Base-by-base conservation (phyloP, 2,329 filamentous ascomycete genomes). In the Colletotrichum costaricense region DNA sequence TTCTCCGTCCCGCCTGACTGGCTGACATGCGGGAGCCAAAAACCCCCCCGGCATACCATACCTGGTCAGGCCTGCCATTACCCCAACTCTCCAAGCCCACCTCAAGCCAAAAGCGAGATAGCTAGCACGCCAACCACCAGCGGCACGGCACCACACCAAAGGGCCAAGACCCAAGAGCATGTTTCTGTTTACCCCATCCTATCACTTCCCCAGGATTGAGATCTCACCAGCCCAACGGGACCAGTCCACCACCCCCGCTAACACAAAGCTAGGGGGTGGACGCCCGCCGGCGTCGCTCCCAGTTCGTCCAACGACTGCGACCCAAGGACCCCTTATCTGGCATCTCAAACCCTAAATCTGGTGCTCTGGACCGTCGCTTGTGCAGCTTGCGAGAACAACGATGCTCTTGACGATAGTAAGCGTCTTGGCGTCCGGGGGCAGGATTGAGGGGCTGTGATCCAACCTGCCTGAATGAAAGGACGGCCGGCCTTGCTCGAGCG, bases 301-400 rank as follows among this genome's bases (percentile, higher is more conserved):
- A 73, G 65, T 71, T 16, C 60, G 67, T 66, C 67, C 62, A 63
- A 62, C 60, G 67, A 73, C 67, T 73, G 67, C 62, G 33, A 73
- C 67, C 62, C 67, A 73, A 66, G 71, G 22, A 62, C 60, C 67
- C 71, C 62, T 73, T 71, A 71, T 73, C 71, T 71, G 60, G 60
- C 56, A 66, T 38, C 54, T 54, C 62, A 60, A 73, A 70, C 56
- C 60, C 71, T 71, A 66, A 66, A 73, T 60, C 38, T 73, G 67
- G 42, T 49, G 42, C 42, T 49, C 16, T 49, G 7, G 71, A 28
- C 62, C 57, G 60, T 55, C 55, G 38, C 63, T 70, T 65, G 33
- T 19, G 33, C 66, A 26, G 14, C 67, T 19, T 70, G 46, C 60
- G 56, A 62, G 46, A 30, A 24, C 59, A 19, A 49, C 42, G 19